Evolutionary conservation across 2,329 filamentous ascomycete species (phyloP), one percentile per base, ranked within the genome.

Genomic region (Scleromitrula shiraiana): DNA sequence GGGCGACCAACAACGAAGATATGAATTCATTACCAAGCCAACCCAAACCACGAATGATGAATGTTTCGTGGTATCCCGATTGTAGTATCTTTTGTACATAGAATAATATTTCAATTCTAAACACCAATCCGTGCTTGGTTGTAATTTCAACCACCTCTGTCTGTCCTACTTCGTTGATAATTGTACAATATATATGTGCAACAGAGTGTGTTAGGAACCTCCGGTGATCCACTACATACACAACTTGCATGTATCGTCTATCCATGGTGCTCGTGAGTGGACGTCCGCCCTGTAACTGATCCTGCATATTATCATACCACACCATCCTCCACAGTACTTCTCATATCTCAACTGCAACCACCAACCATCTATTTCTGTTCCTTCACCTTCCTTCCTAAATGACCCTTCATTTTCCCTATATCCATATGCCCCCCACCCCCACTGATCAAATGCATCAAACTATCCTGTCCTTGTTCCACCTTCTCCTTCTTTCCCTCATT

Each of bases 401-500:
- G n/a, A n/a, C 62, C 14, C 45, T 50, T 59, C 63, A 36, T 61
- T 64, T 32, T 57, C 54, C 57, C 57, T 22, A 9, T 17, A 36
- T 40, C 46, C 15, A 10, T 33, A 14, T 35, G n/a, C n/a, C n/a
- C 14, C 7, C 12, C 14, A 58, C 59, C 40, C 4, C 68, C 71
- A 59, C 69, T 72, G 56, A 78, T 76, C 64, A 80, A 64, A 66
- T 80, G 75, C 65, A 80, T 63, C 61, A 80, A 57, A 61, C 72
- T 77, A 53, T 76, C 75, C 44, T 76, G 72, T 45, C 52, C 53
- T 30, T 53, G 49, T 15, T 61, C 58, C 26, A 43, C 57, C 27
- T 57, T 53, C 32, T 51, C 58, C 19, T 51, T 56, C 54, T 15
- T 57, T 56, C 75, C 72, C 39, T 75, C 71, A 42, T 70, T 66